phyloP scores from a whole-genome alignment of 371 early-diverging fungal species.

The Mucor saturninus region DNA sequence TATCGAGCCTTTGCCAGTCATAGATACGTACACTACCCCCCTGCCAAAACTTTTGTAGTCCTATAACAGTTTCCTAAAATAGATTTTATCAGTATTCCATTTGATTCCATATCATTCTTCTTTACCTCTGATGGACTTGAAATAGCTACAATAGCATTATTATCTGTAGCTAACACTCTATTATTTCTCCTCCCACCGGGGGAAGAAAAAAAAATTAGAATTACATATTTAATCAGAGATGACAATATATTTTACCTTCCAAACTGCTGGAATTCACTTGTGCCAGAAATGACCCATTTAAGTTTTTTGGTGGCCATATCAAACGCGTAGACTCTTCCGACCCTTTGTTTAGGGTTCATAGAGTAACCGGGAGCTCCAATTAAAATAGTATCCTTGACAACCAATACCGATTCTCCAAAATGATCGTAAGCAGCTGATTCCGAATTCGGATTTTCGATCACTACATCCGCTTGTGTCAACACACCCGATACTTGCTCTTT shows the following conservation, averaged over 20 bases:
- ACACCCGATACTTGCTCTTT: background rate
- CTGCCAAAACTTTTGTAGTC: slow-evolving; percentile 44
- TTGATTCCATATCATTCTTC: background rate
- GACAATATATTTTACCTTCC: slow-evolving; percentile 50
- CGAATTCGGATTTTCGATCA: slow-evolving; percentile 26
- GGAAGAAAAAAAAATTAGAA: no score
- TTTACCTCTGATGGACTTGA: slow-evolving; percentile 46
- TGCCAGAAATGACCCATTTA: slow-evolving; percentile 43
- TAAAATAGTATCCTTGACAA: slow-evolving; percentile 17
- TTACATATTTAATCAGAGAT: no score
- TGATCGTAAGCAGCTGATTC: slow-evolving; percentile 30
- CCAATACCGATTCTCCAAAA: slow-evolving; percentile 39
- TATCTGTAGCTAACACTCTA: slow-evolving; percentile 6
- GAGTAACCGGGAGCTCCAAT: slow-evolving; percentile 47
- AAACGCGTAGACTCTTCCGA: slow-evolving; percentile 52
- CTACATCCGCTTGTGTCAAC: slow-evolving; percentile 12
- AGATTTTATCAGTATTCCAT: background rate
- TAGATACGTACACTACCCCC: slow-evolving; percentile 48
- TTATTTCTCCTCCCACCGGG: no score
- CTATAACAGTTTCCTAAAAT: slow-evolving; percentile 20
- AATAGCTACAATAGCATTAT: slow-evolving; percentile 26
- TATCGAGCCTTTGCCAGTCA: slow-evolving; percentile 16
- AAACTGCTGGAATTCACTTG: slow-evolving; percentile 49
- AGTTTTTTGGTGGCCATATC: slow-evolving; percentile 10
- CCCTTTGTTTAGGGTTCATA: slow-evolving; percentile 17